These are phyloP conservation scores for Erodium moschatum DNA, from an alignment of 441 rosid species.

Conservation along the genomic window DNA sequence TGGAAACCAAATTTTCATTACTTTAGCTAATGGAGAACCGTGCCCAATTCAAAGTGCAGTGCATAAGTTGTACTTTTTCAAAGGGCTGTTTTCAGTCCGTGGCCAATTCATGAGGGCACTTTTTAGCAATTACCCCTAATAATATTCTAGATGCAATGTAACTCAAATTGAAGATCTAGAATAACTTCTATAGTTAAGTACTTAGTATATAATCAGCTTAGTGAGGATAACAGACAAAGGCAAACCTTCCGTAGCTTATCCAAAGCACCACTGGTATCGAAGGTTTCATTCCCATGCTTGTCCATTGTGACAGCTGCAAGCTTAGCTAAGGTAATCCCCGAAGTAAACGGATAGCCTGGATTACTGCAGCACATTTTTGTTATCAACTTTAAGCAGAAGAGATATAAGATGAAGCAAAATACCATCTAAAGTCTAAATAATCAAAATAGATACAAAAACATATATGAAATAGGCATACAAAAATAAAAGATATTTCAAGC, in stretches of 20 bases:
- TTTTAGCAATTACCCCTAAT: neutral
- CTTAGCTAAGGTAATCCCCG: conserved; percentile 89
- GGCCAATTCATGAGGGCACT: no score
- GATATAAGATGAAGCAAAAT: conserved; percentile 15
- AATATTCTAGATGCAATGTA: neutral
- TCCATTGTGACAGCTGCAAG: conserved; percentile 98
- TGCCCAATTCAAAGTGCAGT: no score
- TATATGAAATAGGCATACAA: neutral
- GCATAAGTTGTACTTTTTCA: no score
- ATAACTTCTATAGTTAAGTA: neutral
- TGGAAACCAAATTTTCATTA: no score
- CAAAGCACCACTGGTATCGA: conserved; percentile 95
- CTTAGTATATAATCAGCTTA: neutral
- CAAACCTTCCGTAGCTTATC: conserved; percentile 89
- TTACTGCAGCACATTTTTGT: conserved; percentile 41
- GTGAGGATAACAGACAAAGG: conserved; percentile 18
- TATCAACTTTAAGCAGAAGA: conserved; percentile 23
- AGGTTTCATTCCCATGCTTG: conserved; percentile 92
- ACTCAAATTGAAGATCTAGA: neutral
- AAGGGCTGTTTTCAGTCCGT: no score
- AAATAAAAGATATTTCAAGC: conserved; percentile 3
- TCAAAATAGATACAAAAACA: no score
- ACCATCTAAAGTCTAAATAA: neutral
- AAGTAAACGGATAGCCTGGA: conserved; percentile 77
- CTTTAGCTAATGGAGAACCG: no score